These are phyloP conservation scores for Ceratocystis alfenasii DNA, from an alignment of 2,329 filamentous ascomycete species.

Conservation along the genomic window DNA sequence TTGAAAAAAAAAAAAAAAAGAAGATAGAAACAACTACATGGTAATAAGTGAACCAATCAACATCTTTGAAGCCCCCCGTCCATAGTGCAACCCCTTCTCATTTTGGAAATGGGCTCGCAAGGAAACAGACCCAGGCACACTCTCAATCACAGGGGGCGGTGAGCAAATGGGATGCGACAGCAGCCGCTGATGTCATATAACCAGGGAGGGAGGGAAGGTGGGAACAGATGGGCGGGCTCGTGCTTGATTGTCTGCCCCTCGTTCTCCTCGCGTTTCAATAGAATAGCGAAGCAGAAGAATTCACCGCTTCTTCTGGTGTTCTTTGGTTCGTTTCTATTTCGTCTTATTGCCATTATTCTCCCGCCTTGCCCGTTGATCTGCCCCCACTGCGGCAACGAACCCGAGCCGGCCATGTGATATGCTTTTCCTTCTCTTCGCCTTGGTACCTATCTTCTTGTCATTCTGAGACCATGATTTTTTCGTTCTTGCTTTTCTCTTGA, in stretches of 20 bases:
- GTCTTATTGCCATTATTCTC: not conserved
- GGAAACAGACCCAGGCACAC: not conserved
- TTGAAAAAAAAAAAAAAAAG: not conserved
- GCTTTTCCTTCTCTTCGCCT: not conserved
- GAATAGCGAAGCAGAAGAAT: not conserved
- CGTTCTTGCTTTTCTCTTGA: not conserved
- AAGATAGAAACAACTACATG: not conserved
- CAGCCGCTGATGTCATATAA: not conserved
- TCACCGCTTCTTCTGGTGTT: not conserved
- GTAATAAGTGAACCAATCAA: not conserved
- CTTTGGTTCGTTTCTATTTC: not conserved
- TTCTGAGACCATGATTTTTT: not conserved
- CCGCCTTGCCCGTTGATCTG: not conserved
- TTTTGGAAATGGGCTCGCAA: not conserved
- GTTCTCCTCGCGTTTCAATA: not conserved
- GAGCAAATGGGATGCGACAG: not conserved
- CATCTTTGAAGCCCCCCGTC: not conserved
- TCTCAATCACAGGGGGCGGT: conserved; percentile 9
- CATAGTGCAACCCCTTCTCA: not conserved
- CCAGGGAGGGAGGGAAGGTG: not conserved
- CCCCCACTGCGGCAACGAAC: not conserved
- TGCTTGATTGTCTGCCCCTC: not conserved
- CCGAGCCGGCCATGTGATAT: not conserved
- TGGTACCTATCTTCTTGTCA: too few relatives aligned
- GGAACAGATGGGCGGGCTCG: not conserved